Percentiles rank a stretch among this genome's conserved stretches.
phyloP scores from a whole-genome alignment of 2,329 filamentous ascomycete species.

The Xylaria hypoxylon region DNA sequence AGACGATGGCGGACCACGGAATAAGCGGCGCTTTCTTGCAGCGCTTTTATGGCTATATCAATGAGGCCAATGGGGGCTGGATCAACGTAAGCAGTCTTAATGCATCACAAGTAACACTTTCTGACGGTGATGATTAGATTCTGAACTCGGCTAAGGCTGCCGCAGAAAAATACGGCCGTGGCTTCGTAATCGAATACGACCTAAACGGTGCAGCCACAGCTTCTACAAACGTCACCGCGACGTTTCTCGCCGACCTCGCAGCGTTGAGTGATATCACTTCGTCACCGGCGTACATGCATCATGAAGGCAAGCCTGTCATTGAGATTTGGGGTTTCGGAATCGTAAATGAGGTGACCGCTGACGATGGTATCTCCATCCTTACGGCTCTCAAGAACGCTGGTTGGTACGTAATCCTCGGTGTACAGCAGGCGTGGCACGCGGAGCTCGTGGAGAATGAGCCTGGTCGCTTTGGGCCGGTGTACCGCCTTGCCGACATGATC shows the following conservation, averaged over 20 bases:
- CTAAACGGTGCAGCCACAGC: constrained; percentile 41
- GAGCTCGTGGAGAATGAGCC: constrained; percentile 42
- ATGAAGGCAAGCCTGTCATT: constrained; percentile 46
- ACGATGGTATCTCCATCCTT: constrained; percentile 44
- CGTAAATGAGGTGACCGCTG: constrained; percentile 39
- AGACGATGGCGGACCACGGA: constrained; percentile 43
- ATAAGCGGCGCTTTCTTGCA: constrained; percentile 46
- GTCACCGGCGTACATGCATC: constrained; percentile 46
- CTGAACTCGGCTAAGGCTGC: constrained; percentile 41
- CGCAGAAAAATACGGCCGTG: constrained; percentile 46
- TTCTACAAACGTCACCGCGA: constrained; percentile 41
- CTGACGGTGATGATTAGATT: constrained; percentile 36
- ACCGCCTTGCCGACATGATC: constrained; percentile 46
- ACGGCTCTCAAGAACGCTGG: constrained; percentile 44
- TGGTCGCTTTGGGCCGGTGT: constrained; percentile 43
- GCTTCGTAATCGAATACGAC: constrained; percentile 46
- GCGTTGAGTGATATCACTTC: constrained; percentile 40
- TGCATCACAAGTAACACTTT: background rate
- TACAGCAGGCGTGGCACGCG: constrained; percentile 47
- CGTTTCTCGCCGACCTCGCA: constrained; percentile 43
- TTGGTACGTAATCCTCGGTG: constrained; percentile 46
- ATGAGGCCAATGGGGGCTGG: constrained; percentile 44
- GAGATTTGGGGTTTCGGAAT: constrained; percentile 48
- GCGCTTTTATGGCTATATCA: constrained; percentile 45
- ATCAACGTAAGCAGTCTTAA: constrained; percentile 36